Percentiles rank a stretch among this genome's conserved stretches.
phyloP scores from a whole-genome alignment of 108 stramenopile species.

The Cyclotella sp. region DNA sequence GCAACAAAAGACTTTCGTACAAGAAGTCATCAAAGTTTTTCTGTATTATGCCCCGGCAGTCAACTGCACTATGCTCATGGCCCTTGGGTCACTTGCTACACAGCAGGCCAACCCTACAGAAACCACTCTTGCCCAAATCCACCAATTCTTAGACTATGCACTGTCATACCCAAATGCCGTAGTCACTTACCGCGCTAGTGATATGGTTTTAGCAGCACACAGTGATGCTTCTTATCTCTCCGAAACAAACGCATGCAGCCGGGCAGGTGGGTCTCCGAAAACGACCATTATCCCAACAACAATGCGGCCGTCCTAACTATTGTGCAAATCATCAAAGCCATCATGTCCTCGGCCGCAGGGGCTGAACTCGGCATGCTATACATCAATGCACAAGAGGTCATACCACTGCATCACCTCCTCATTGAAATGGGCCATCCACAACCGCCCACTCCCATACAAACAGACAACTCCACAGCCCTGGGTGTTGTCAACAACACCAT shows the following conservation, averaged over 20 bases:
- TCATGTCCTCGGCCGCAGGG: constrained; percentile 45
- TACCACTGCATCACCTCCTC: constrained; percentile 17
- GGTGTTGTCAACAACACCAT: constrained; percentile 49
- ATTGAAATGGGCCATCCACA: constrained; percentile 31
- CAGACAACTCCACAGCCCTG: constrained; percentile 48
- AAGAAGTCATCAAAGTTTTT: background rate
- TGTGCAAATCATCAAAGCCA: constrained; percentile 25
- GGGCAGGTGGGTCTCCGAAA: constrained; percentile 33
- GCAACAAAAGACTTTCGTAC: background rate
- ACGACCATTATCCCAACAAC: constrained; percentile 15
- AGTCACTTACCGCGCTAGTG: constrained; percentile 39
- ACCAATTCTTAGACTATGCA: background rate
- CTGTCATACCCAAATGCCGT: background rate
- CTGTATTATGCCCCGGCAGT: background rate
- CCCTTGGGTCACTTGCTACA: background rate
- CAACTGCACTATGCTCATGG: background rate
- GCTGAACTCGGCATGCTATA: constrained; percentile 52
- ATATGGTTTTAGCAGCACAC: constrained; percentile 27
- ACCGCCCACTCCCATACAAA: constrained; percentile 29
- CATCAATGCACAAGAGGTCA: constrained; percentile 43
- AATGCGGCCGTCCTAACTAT: constrained; percentile 27
- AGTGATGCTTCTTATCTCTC: background rate
- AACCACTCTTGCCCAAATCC: background rate
- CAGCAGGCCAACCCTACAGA: constrained; percentile 9
- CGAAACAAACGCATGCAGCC: constrained; percentile 10